Percentiles rank a stretch among this genome's conserved stretches.
Evolutionary conservation across 1,284 basidiomycete species (phyloP).

Genomic region (Pisolithus thermaeus): DNA sequence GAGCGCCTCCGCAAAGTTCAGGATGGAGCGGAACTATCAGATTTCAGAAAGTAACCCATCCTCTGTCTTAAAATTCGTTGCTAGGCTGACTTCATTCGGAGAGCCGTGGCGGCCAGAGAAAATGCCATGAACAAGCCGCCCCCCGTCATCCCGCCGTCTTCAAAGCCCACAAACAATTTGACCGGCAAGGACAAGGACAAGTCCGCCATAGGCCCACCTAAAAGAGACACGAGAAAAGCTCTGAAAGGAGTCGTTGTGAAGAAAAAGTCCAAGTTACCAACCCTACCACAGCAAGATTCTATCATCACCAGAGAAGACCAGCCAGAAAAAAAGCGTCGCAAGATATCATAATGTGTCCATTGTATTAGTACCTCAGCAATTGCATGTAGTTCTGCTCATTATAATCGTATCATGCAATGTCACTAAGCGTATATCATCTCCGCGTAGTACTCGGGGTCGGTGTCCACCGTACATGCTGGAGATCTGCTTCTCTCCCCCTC

Average conservation of each 20-base stretch:
- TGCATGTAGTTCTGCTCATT: background rate
- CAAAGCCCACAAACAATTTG: conserved; percentile 18
- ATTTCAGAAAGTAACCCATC: conserved; percentile 66
- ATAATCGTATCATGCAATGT: background rate
- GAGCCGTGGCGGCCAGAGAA: conserved; percentile 70
- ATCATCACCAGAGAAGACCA: conserved; percentile 11
- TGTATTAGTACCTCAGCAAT: conserved; percentile 2
- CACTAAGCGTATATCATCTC: background rate
- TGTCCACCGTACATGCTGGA: conserved; percentile 70
- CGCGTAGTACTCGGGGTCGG: conserved; percentile 51
- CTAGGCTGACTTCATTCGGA: conserved; percentile 26
- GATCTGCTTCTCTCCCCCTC: conserved; percentile 48
- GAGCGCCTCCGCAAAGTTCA: conserved; percentile 67
- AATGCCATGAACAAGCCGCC: conserved; percentile 42
- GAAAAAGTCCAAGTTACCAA: conserved; percentile 49
- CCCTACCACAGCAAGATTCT: conserved; percentile 17
- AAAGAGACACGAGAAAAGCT: conserved; percentile 55
- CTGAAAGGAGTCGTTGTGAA: conserved; percentile 78
- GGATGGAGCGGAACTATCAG: conserved; percentile 77
- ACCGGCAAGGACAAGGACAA: conserved; percentile 22
- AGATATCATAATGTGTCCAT: conserved; percentile 30
- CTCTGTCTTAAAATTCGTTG: conserved; percentile 1
- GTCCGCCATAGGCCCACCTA: conserved; percentile 15
- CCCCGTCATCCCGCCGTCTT: conserved; percentile 12
- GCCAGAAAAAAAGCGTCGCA: conserved; percentile 50